Percentiles rank a stretch among this genome's conserved stretches.
These are phyloP conservation scores for Colletotrichum orchidophilum DNA, from an alignment of 2,329 filamentous ascomycete genomes.

Conservation along the genomic window DNA sequence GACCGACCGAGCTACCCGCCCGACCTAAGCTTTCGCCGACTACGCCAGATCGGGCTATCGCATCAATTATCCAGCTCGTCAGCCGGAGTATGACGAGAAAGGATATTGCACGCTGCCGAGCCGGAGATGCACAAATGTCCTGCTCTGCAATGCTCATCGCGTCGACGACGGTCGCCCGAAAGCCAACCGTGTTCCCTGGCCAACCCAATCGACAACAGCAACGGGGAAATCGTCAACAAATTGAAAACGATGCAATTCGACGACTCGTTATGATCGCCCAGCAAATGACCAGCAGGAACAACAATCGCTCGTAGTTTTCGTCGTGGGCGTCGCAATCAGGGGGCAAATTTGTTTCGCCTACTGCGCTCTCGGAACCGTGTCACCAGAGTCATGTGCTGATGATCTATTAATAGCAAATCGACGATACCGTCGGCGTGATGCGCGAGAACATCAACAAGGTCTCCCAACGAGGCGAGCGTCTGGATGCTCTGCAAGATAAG, in stretches of 20 bases:
- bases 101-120: neutral
- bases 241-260: neutral
- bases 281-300: neutral
- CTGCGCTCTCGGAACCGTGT: neutral
- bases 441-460: slow-evolving; percentile 98
- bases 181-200: neutral
- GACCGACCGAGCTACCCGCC: slow-evolving; percentile 22
- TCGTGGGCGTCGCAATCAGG: slow-evolving; percentile 6
- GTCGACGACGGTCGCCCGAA: neutral
- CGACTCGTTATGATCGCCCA: neutral
- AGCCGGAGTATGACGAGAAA: neutral
- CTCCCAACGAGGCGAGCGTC: slow-evolving; percentile 87
- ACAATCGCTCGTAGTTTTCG: neutral
- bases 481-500: slow-evolving; percentile 92
- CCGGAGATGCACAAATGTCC: neutral
- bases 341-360: slow-evolving; percentile 24
- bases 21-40: slow-evolving; percentile 21
- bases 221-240: neutral
- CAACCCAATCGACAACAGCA: neutral
- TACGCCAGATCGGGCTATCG: slow-evolving; percentile 11
- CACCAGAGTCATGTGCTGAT: slow-evolving; percentile 34
- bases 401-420: slow-evolving; percentile 79
- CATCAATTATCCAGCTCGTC: neutral
- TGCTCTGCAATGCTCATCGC: neutral
- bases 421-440: slow-evolving; percentile 95